These are phyloP conservation scores for Pyrenophora tritici-repentis DNA, from an alignment of 2,329 filamentous ascomycete genomes.

Conservation along the genomic window DNA sequence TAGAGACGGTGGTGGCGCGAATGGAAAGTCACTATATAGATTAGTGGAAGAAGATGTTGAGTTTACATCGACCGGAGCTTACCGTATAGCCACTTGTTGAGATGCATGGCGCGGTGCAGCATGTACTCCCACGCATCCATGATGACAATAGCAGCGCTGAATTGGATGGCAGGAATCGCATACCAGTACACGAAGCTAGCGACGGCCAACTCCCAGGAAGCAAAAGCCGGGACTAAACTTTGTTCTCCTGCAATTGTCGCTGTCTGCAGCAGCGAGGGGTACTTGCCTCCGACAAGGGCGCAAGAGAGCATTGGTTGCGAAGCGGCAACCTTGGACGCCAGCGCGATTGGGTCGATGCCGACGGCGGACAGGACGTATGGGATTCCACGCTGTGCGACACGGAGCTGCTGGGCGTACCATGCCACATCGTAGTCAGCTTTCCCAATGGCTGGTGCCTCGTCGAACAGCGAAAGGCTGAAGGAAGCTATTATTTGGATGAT, in stretches of 20 bases:
- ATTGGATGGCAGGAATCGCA: constrained; percentile 76
- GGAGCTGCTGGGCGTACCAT: constrained; percentile 83
- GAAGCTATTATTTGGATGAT: constrained; percentile 81
- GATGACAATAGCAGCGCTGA: constrained; percentile 72
- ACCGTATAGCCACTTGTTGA: constrained; percentile 98
- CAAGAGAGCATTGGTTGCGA: constrained; percentile 76
- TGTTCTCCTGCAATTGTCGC: constrained; percentile 58
- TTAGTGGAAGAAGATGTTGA: constrained; percentile 9
- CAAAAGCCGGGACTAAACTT: constrained; percentile 70
- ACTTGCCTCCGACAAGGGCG: constrained; percentile 77
- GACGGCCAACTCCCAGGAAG: constrained; percentile 75
- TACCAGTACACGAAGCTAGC: constrained; percentile 82
- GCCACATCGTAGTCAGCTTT: constrained; percentile 85
- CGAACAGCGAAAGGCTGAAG: constrained; percentile 69
- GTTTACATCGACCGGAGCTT: constrained; percentile 48
- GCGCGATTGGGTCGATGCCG: constrained; percentile 74
- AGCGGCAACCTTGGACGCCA: constrained; percentile 75
- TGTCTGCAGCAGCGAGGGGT: constrained; percentile 70
- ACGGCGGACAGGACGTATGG: constrained; percentile 71
- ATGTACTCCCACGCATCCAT: constrained; percentile 99
- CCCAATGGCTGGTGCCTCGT: constrained; percentile 74
- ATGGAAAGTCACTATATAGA: constrained; percentile 75
- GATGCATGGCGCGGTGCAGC: constrained; percentile 92
- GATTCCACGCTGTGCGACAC: constrained; percentile 77
- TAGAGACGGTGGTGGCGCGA: constrained; percentile 95